Evolutionary conservation across 1,284 basidiomycete species (phyloP).

Genomic region (Fomes fomentarius): DNA sequence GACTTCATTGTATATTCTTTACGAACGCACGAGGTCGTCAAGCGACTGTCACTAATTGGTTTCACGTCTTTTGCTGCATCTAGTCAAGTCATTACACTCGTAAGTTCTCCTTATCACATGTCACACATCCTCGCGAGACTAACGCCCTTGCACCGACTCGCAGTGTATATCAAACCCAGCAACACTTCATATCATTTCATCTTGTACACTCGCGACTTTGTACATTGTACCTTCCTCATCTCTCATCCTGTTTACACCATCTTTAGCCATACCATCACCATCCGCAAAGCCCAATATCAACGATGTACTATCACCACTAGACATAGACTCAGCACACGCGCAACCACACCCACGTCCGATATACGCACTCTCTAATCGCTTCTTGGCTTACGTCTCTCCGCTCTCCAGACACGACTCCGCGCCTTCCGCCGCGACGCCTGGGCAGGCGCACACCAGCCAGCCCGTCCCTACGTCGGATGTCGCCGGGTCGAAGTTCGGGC

Average conservation of each 20-base stretch:
- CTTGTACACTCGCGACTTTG: constrained; percentile 53
- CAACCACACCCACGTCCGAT: constrained; percentile 44
- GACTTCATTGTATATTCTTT: constrained; percentile 61
- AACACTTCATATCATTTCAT: constrained; percentile 59
- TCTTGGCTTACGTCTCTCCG: constrained; percentile 63
- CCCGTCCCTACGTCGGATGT: constrained; percentile 14
- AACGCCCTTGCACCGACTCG: constrained; percentile 3
- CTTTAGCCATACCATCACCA: constrained; percentile 24
- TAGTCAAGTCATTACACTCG: constrained; percentile 57
- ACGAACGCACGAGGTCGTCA: constrained; percentile 55
- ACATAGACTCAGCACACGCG: constrained; percentile 35
- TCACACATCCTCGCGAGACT: not conserved
- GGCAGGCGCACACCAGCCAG: constrained; percentile 29
- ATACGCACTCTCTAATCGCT: constrained; percentile 62
- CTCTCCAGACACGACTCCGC: constrained; percentile 32
- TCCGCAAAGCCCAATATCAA: constrained; percentile 21
- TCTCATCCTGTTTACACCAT: constrained; percentile 43
- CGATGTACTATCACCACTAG: constrained; percentile 43
- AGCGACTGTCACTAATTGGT: constrained; percentile 48
- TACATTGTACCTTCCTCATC: constrained; percentile 52
- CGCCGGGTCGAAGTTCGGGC: constrained; percentile 16
- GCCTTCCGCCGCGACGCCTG: constrained; percentile 21
- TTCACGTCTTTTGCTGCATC: constrained; percentile 53
- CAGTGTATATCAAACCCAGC: constrained; percentile 63
- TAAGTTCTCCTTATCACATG: constrained; percentile 38